phyloP scores from a whole-genome alignment of 116 monocot species.

The Posidonia oceanica region DNA sequence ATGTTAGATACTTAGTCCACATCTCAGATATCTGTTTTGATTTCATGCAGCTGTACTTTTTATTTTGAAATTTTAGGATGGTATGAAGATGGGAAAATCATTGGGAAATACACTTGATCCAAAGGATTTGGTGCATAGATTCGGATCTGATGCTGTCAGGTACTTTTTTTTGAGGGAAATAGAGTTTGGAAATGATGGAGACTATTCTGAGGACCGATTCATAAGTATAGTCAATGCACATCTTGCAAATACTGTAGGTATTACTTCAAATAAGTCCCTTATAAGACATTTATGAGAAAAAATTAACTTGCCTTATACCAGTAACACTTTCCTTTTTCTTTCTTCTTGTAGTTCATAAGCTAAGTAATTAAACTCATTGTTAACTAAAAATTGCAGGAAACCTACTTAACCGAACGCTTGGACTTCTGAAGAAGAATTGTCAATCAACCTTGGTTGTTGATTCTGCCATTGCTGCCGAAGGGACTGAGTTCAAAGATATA shows the following conservation, averaged over 20 bases:
- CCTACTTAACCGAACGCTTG: slow-evolving; percentile 97
- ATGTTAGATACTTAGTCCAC: background rate
- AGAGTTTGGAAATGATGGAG: slow-evolving; percentile 95
- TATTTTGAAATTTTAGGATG: slow-evolving; percentile 91
- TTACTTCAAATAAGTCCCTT: background rate
- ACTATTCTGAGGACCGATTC: slow-evolving; percentile 91
- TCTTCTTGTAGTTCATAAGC: no score
- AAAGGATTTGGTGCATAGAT: slow-evolving; percentile 71
- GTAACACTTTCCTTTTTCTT: no score
- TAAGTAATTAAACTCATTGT: no score
- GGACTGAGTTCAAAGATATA: slow-evolving; percentile 47
- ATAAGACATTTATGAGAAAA: no score
- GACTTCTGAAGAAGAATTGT: slow-evolving; percentile 90
- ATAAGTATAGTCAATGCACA: slow-evolving; percentile 90
- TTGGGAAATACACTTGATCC: slow-evolving; percentile 96
- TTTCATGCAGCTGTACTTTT: slow-evolving; percentile 65
- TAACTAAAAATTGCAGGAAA: slow-evolving; percentile 43
- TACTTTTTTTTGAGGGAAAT: slow-evolving; percentile 96
- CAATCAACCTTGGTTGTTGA: slow-evolving; percentile 65
- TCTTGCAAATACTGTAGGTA: slow-evolving; percentile 95
- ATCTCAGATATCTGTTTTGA: slow-evolving; percentile 41
- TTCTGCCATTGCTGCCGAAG: slow-evolving; percentile 63
- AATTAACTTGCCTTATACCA: no score
- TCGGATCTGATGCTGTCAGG: slow-evolving; percentile 91
- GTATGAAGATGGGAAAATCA: slow-evolving; percentile 99